Conservation (phyloP, 331 rosid species). For the Erythrophleum ivorense region DNA sequence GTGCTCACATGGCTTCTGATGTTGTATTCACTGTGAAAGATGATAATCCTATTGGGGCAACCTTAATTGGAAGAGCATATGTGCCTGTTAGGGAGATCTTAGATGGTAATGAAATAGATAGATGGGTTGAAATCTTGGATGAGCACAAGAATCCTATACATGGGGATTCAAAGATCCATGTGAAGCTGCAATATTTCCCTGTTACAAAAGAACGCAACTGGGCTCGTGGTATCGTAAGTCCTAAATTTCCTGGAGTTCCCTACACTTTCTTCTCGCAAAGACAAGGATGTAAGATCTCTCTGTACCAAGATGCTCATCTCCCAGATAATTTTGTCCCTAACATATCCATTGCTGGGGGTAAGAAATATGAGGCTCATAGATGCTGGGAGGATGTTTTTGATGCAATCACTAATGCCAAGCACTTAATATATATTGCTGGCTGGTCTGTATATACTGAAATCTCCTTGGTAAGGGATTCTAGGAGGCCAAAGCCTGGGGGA, state of each 20-base stretch:
- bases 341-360: slow-evolving; percentile 87
- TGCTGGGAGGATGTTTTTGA: slow-evolving; percentile 98
- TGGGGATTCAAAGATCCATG: slow-evolving; percentile 83
- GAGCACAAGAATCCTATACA: slow-evolving; percentile 59
- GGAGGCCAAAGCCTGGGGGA: slow-evolving; percentile 91
- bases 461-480: slow-evolving; percentile 82
- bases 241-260: slow-evolving; percentile 94
- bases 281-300: slow-evolving; percentile 81
- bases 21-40: slow-evolving; percentile 90
- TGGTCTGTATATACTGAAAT: slow-evolving; percentile 94
- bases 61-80: slow-evolving; percentile 94
- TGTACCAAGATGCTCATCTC: slow-evolving; percentile 94
- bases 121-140: slow-evolving; percentile 85
- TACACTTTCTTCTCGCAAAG: slow-evolving; percentile 87
- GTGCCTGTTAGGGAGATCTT: slow-evolving; percentile 73
- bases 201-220: slow-evolving; percentile 76
- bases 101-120: slow-evolving; percentile 83
- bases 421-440: slow-evolving; percentile 88
- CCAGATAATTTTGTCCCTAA: slow-evolving; percentile 88
- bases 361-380: slow-evolving; percentile 74
- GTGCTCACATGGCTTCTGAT: slow-evolving; percentile 83
- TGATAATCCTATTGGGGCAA: slow-evolving; percentile 91
- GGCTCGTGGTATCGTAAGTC: slow-evolving; percentile 79
- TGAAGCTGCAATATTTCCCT: slow-evolving; percentile 83
- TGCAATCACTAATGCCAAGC: slow-evolving; percentile 86